Base-by-base conservation (phyloP, 2,329 filamentous ascomycete genomes). In the Fusarium austroafricanum region DNA sequence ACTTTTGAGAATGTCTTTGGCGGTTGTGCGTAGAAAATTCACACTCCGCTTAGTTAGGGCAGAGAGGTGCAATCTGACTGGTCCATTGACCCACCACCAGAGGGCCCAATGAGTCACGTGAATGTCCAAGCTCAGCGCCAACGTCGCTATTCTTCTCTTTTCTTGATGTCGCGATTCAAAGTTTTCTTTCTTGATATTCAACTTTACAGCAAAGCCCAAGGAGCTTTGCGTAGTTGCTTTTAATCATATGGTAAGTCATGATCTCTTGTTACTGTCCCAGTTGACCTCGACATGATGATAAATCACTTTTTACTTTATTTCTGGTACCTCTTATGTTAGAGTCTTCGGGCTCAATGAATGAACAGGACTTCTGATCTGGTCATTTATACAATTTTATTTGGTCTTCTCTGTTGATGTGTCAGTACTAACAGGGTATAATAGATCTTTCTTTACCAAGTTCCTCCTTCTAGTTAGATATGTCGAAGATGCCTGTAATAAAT, bases 311-410 rank as follows among this genome's bases (percentile, higher is more conserved):
- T 74, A 82, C 81, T 82, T 83, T 83, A 84, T 91, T 31, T 96
- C 92, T 97, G 93, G 93, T 94, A 97, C 93, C 94, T 97, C 94
- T 97, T 96, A 93, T 93, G 88, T 92, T 90, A 96, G 89, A 84
- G 85, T 76, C 77, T 83, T 83, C 79, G 77, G 83, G 82, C 82
- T 85, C 89, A 81, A 92, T 94, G 92, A 93, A 92, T 92, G 87
- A 84, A 91, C 83, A 83, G 90, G 90, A 93, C 92, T 93, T 94
- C 92, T 94, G 92, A 94, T 75, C 61, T 61, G 55, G 68, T 71
- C 62, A 58, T 26, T 45, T 17, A 43, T 15, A 15, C 45, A 47
- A 57, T 67, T 52, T 61, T 12, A 23, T 39, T 57, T 54, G 45
- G 33, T 53, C 21, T 20, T 42, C 14, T 53, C 39, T 51, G 39